These are phyloP conservation scores for Gardenia jasminoides DNA, from an alignment of 257 asterid genomes.

Conservation along the genomic window DNA sequence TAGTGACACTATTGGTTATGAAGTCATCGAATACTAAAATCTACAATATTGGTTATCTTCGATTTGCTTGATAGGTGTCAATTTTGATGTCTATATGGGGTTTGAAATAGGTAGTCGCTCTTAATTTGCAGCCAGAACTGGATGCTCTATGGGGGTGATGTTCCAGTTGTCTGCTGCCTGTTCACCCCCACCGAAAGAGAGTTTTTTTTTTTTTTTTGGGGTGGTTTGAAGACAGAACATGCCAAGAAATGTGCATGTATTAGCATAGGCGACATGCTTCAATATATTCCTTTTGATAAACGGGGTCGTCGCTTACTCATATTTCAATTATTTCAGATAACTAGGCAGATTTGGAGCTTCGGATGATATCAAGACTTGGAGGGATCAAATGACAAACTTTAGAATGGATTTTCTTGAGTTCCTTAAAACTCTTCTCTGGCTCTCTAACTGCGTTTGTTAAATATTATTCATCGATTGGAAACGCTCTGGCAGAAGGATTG, in stretches of 20 bases:
- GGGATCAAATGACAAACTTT: background rate
- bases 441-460: no score
- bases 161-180: background rate
- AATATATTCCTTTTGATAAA: background rate
- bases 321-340: conserved; percentile 12
- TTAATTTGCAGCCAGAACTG: background rate
- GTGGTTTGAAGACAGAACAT: no score
- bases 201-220: no score
- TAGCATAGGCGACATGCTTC: no score
- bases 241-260: no score
- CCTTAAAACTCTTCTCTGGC: no score
- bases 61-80: background rate
- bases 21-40: no score
- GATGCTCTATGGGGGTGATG: no score
- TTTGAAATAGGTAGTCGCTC: background rate
- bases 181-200: no score
- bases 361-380: background rate
- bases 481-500: no score
- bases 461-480: no score
- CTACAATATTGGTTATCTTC: background rate
- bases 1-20: no score
- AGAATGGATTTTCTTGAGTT: background rate
- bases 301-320: background rate
- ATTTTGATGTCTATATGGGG: background rate
- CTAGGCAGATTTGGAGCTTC: conserved; percentile 18